Evolutionary conservation across 192 early-diverging fungal genomes (phyloP).

Genomic region (Kickxella alabastrina): DNA sequence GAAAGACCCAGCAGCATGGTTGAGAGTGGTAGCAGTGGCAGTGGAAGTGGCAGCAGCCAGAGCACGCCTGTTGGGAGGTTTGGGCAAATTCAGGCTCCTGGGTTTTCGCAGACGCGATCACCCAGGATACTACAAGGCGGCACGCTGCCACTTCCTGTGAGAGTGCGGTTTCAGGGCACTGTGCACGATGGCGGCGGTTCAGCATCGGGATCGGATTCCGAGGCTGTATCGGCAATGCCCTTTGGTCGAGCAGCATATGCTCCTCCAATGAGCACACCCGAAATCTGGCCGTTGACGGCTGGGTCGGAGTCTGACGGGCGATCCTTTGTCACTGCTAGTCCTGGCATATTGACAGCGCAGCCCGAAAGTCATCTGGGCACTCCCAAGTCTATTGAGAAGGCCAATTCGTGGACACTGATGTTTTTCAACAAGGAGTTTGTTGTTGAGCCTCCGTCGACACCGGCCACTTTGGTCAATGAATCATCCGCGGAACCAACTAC

Average conservation of each 20-base stretch:
- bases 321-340: neutral
- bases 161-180: too few species aligned
- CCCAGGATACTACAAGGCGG: too few species aligned
- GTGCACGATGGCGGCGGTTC: neutral
- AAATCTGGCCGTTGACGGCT: neutral
- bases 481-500: neutral
- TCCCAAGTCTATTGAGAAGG: constrained; percentile 5
- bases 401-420: constrained; percentile 52
- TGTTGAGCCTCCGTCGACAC: constrained; percentile 1
- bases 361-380: neutral
- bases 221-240: neutral
- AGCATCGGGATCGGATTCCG: neutral
- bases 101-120: too few species aligned
- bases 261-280: neutral
- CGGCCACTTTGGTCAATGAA: neutral
- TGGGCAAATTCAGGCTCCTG: neutral
- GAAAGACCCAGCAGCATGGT: constrained; percentile 50
- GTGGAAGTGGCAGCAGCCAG: constrained; percentile 4
- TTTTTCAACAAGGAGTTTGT: constrained; percentile 51
- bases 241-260: neutral
- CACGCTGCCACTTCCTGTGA: too few species aligned
- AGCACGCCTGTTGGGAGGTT: neutral
- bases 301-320: neutral
- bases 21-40: constrained; percentile 28
- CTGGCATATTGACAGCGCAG: neutral